Conservation (phyloP, 306 rosid species). For the Crotalaria pallida region DNA sequence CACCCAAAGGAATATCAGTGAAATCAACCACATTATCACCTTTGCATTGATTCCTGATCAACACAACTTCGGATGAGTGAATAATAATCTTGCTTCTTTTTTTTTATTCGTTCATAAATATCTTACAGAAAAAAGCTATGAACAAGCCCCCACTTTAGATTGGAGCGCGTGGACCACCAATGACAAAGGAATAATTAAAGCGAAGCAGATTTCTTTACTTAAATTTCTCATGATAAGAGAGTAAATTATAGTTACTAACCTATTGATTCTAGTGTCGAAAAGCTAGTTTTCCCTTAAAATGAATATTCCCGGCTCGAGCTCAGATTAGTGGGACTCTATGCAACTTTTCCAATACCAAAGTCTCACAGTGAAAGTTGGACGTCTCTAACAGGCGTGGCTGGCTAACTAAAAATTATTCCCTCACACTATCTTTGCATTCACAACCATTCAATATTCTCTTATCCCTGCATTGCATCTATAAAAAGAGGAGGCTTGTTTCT, state of each 20-base stretch:
- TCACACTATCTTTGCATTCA: conserved; percentile 8
- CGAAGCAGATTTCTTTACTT: too few relatives aligned
- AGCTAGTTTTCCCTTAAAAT: too few relatives aligned
- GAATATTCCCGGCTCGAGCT: too few relatives aligned
- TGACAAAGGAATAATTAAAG: not conserved
- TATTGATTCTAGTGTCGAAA: too few relatives aligned
- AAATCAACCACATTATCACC: not conserved
- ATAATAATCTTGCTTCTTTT: not conserved
- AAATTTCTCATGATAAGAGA: too few relatives aligned
- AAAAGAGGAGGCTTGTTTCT: conserved; percentile 7
- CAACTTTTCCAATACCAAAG: too few relatives aligned
- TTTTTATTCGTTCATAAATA: not conserved
- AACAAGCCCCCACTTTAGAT: not conserved
- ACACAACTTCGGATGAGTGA: not conserved
- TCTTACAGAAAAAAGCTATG: not conserved
- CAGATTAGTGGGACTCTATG: too few relatives aligned
- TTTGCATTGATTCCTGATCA: conserved; percentile 14
- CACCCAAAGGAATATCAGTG: not conserved
- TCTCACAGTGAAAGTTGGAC: too few relatives aligned
- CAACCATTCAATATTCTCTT: not conserved
- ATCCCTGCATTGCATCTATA: not conserved
- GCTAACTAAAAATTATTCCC: not conserved
- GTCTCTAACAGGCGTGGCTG: too few relatives aligned
- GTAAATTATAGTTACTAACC: too few relatives aligned
- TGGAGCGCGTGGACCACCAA: not conserved